Evolutionary conservation across 2,329 filamentous ascomycete genomes (phyloP), one percentile per base, ranked within the genome.

Genomic region (Talaromyces sp.): DNA sequence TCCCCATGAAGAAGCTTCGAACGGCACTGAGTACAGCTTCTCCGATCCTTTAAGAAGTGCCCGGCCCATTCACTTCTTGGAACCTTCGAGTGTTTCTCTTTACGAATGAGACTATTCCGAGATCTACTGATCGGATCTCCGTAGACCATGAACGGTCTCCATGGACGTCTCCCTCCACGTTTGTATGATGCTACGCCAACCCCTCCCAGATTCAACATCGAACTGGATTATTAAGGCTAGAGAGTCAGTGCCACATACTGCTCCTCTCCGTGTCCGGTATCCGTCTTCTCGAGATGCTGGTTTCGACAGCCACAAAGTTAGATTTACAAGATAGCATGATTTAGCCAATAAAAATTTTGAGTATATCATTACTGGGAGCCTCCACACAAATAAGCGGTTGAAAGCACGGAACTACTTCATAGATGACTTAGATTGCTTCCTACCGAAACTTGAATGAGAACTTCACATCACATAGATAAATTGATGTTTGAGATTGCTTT

Each of bases 81-180:
- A 44, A 10, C 6, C 10, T 35, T 50, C 19, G 20, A 30, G 45
- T 41, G 35, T 44, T n/a, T 32, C 22, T 14, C 30, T 39, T 16
- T 36, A 52, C 30, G 45, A 48, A 27, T 24, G 45, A 51, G 29
- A 27, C 39, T 30, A 27, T 47, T n/a, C 35, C 17, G 20, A 33
- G 27, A 19, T 13, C 32, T 29, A 24, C 32, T 36, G 17, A 17
- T 22, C 24, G 16, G 4, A 16, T 35, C 13, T 13, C 5, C 11
- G 32, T 32, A 27, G n/a, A 29, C 27, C 29, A 22, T 24, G 19
- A 36, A 30, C 29, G 39, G 52, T 49, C 27, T 30, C 39, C 27
- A 49, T 50, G 47, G 51, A 62, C 48, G 57, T 55, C 57, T 57
- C 59, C 58, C 58, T 52, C 37, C 33, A 47, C 45, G 45, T 30